Evolutionary conservation across 306 rosid genomes (phyloP).

Genomic region (Ochetophila trinervis): DNA sequence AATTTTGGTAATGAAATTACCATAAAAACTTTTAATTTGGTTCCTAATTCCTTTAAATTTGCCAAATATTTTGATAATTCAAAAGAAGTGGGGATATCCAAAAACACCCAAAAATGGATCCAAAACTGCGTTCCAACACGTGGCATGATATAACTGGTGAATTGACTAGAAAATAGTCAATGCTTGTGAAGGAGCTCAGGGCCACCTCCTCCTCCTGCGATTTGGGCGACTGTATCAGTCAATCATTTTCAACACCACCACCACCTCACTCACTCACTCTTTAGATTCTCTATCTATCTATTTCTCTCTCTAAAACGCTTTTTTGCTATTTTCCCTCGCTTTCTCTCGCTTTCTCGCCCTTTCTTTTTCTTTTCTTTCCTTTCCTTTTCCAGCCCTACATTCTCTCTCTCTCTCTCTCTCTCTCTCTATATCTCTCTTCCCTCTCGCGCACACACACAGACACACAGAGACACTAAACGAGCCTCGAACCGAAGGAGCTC

Average conservation of each 20-base stretch:
- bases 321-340: slow-evolving; percentile 13
- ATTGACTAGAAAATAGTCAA: slow-evolving; percentile 5
- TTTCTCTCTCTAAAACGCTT: not conserved
- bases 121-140: not conserved
- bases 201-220: no score
- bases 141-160: slow-evolving; percentile 2
- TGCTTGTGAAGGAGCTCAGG: not conserved
- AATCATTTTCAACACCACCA: slow-evolving; percentile 18
- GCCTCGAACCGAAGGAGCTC: slow-evolving; percentile 25
- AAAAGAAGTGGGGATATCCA: no score
- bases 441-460: not conserved
- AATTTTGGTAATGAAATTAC: no score
- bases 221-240: slow-evolving; percentile 6
- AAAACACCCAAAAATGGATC: no score
- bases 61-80: no score
- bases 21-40: no score
- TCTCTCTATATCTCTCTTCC: not conserved
- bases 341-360: slow-evolving; percentile 6
- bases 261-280: slow-evolving; percentile 2
- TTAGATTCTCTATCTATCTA: not conserved
- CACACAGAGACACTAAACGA: not conserved
- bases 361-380: slow-evolving; percentile 1
- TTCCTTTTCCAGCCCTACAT: not conserved
- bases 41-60: no score
- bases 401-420: not conserved